Evolutionary conservation across 345 rosid genomes (phyloP), one percentile per base, ranked within the genome.

Genomic region (Populus ilicifolia): DNA sequence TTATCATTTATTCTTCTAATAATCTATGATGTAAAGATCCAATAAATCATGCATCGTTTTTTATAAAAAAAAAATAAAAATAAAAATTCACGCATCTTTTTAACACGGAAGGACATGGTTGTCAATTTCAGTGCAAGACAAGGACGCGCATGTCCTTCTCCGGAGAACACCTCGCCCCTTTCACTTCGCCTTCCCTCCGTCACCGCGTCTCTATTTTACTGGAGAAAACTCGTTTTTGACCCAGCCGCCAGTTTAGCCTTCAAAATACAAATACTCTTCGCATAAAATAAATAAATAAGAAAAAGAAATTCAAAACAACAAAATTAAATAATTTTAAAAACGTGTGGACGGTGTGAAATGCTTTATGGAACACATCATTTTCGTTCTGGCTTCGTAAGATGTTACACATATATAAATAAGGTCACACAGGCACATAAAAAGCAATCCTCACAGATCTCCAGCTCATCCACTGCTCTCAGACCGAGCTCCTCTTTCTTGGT

Each of bases 331-430:
- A 77, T 78, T 76, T 71, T 71, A 81, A 87, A 91, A 91, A 94
- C 95, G 98, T 92, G 98, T 90, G 92, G 94, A 79, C 92, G 89
- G 88, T 78, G 85, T 20, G 52, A 35, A 13, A 14, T 8, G 50
- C 66, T 52, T n/a, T 1, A 20, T 9, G 3, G 69, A 6, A 8
- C 43, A 50, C 18, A 13, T 21, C 9, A 36, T 61, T 30, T 61
- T 72, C 69, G 5, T 59, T n/a, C 50, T 4, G 14, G 29, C 6
- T 59, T 59, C 44, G 44, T 41, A 10, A 10, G 44, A 11, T 23
- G 29, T 3, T 1, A 8, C 27, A 9, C 46, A 12, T 77, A 18
- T 33, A n/a, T 20, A 39, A 5, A 13, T 29, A 23, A 2, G 20
- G 20, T n/a, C 25, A 29, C 44, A 2, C 14, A 5, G 30, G 38